A percentile compares a stretch with the other conserved stretches of the same genome.
phyloP scores from a whole-genome alignment of 768 basidiomycete species.

The Russula vinacea region DNA sequence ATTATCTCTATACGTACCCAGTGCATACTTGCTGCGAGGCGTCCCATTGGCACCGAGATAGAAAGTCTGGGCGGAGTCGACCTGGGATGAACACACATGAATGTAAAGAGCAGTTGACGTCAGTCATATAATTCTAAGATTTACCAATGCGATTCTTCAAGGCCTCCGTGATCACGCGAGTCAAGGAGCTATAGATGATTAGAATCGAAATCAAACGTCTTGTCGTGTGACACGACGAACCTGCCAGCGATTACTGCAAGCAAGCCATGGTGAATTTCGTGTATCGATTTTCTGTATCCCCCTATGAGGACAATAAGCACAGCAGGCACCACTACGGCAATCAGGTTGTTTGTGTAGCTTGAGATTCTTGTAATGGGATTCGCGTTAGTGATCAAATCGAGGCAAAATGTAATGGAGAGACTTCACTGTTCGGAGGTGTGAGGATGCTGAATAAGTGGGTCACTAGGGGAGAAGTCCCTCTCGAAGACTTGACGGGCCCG shows the following conservation, averaged over 20 bases:
- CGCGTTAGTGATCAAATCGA: conserved; percentile 7
- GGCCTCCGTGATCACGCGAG: conserved; percentile 48
- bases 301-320: conserved; percentile 41
- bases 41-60: conserved; percentile 63
- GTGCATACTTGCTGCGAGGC: conserved; percentile 46
- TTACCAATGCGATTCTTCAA: conserved; percentile 60
- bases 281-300: conserved; percentile 43
- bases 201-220: conserved; percentile 9
- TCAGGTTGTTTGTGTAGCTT: conserved; percentile 44
- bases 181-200: conserved; percentile 41
- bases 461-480: conserved; percentile 38
- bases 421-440: conserved; percentile 24
- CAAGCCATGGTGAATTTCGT: conserved; percentile 56
- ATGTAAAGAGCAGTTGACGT: neutral
- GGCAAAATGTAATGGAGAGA: neutral
- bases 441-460: conserved; percentile 48
- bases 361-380: conserved; percentile 43
- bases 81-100: conserved; percentile 31
- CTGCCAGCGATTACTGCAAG: conserved; percentile 47
- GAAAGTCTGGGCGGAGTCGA: conserved; percentile 63
- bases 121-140: neutral
- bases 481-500: conserved; percentile 35
- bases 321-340: conserved; percentile 50
- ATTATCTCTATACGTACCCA: conserved; percentile 42
- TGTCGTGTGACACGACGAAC: conserved; percentile 31